Evolutionary conservation across 306 rosid species (phyloP), one percentile per base, ranked within the genome.

Genomic region (Vicia faba): DNA sequence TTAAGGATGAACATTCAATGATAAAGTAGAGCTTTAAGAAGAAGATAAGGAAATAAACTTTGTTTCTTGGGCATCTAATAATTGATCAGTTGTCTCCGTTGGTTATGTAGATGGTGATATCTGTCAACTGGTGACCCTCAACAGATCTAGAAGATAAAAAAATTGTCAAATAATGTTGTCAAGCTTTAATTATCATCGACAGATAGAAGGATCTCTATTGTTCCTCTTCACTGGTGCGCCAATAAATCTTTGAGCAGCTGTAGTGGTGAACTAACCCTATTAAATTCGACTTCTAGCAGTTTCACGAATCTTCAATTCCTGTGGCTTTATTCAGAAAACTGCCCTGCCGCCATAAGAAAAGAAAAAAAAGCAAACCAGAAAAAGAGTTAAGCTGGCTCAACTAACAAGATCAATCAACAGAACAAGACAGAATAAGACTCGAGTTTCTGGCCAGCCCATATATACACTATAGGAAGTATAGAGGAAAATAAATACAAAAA

Each of bases 31-130:
- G 9, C 60, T 76, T 40, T n/a, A n/a, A n/a, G 69, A 82, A 75
- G 76, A 79, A 79, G 89, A 83, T 53, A 92, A 92, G 75, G 97
- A 89, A 79, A 89, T 88, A 78, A 80, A 90, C 80, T 75, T 85
- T 73, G 80, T 92, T 73, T 92, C 95, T 74, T 89, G 95, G 97
- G 95, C 80, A 73, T 82, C 92, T 75, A 79, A 78, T 76, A 74
- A 79, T 75, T 96, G 97, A 67, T 87, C 87, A 25, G 63, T 85
- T 66, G 77, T 87, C 62, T 90, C 83, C 14, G 92, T 87, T 74
- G 96, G 97, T 74, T 92, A 92, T 29, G 79, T 89, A 64, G 95
- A 92, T 74, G 97, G 96, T 77, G 97, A 89, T 82, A 89, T 68
- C 63, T 89, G 49, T 81, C 90, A 74, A 74, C 76, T 77, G 79